Evolutionary conservation across 257 asterid genomes (phyloP).

Genomic region (Avicennia marina): DNA sequence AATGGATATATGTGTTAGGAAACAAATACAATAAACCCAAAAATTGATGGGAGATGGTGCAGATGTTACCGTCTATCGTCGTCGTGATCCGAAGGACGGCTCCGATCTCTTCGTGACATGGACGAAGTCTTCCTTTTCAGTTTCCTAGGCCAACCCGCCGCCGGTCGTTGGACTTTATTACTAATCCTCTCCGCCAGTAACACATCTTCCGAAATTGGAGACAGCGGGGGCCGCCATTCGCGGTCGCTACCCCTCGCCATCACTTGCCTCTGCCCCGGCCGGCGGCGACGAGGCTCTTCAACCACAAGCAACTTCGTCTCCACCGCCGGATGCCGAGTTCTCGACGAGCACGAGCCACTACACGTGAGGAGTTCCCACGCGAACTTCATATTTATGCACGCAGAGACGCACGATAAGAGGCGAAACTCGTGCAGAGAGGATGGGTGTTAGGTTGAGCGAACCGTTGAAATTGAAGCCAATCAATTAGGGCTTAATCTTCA

Average conservation of each 20-base stretch:
- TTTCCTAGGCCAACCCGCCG: constrained; percentile 23
- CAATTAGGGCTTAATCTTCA: too few relatives aligned
- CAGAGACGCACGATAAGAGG: neutral
- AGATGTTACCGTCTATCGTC: constrained; percentile 26
- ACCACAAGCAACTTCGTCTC: constrained; percentile 34
- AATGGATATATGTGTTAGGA: too few relatives aligned
- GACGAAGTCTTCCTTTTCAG: constrained; percentile 31
- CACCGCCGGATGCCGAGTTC: constrained; percentile 24
- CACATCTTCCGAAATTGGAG: constrained; percentile 42
- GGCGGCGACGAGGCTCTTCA: constrained; percentile 18
- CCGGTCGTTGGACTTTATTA: constrained; percentile 5
- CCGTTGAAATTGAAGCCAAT: too few relatives aligned
- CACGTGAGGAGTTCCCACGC: constrained; percentile 44
- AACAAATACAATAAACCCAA: too few relatives aligned
- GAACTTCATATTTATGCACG: constrained; percentile 36
- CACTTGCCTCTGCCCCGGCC: constrained; percentile 32
- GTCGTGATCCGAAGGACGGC: constrained; percentile 11
- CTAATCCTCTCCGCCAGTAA: constrained; percentile 14
- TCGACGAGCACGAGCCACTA: constrained; percentile 33
- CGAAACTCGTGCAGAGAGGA: too few relatives aligned
- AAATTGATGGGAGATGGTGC: too few relatives aligned
- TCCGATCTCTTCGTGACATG: constrained; percentile 21
- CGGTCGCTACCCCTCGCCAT: constrained; percentile 16
- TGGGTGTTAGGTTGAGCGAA: too few relatives aligned
- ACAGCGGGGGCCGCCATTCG: constrained; percentile 41